A percentile compares a stretch with the other conserved stretches of the same genome.
These are phyloP conservation scores for Pseudogymnoascus verrucosus DNA, from an alignment of 2,329 filamentous ascomycete species.

Conservation along the genomic window DNA sequence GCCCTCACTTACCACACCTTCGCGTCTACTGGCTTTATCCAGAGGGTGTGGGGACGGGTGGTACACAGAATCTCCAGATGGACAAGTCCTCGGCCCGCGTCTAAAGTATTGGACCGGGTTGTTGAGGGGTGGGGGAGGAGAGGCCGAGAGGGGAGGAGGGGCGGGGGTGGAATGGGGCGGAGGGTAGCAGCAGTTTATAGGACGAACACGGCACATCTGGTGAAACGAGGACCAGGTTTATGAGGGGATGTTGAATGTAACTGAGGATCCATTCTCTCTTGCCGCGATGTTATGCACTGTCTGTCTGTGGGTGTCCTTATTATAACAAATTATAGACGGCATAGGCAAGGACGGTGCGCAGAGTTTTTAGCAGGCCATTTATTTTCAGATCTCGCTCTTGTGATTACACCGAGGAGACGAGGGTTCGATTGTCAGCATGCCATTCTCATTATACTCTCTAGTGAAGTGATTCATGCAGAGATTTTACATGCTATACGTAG, in stretches of 20 bases:
- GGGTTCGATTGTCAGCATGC: too few relatives aligned
- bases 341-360: not conserved
- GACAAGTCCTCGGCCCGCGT: not conserved
- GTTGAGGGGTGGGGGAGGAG: not conserved
- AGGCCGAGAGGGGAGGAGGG: not conserved
- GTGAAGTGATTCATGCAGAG: not conserved
- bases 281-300: not conserved
- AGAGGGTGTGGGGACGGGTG: not conserved
- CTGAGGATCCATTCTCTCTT: not conserved
- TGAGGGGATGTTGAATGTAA: not conserved
- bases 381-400: not conserved
- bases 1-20: not conserved
- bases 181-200: not conserved
- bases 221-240: not conserved
- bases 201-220: not conserved
- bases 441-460: too few relatives aligned
- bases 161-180: not conserved
- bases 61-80: not conserved
- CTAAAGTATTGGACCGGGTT: not conserved
- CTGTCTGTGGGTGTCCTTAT: not conserved
- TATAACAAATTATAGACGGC: not conserved
- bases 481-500: not conserved
- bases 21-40: not conserved
- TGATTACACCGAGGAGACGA: not conserved
- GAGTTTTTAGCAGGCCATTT: not conserved